Evolutionary conservation across 2,329 filamentous ascomycete genomes (phyloP).

Genomic region (Calonectria ilicicola): DNA sequence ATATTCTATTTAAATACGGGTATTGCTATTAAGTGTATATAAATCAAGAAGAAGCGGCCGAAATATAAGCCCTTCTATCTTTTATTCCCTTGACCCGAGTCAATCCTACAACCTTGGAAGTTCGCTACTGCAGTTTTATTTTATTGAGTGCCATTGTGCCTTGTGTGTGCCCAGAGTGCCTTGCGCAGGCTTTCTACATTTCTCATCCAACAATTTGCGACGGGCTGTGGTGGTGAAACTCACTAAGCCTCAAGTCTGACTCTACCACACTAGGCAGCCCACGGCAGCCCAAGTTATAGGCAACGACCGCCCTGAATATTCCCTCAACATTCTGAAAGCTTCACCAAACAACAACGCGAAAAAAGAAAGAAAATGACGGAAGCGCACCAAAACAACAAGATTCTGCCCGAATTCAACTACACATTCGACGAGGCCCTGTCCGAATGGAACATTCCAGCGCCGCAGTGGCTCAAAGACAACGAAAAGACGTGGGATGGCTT

Average conservation of each 20-base stretch:
- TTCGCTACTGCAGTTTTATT: not conserved
- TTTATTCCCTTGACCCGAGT: not conserved
- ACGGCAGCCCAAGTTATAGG: not conserved
- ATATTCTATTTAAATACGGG: not conserved
- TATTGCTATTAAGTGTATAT: not conserved
- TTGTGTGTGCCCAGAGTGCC: not conserved
- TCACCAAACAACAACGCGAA: not conserved
- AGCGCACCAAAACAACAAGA: not conserved
- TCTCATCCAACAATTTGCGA: not conserved
- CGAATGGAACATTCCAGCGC: slow-evolving; percentile 39
- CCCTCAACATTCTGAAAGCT: not conserved
- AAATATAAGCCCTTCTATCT: not conserved
- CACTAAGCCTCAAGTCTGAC: not conserved
- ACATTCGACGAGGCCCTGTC: slow-evolving; percentile 39
- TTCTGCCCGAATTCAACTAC: slow-evolving; percentile 28
- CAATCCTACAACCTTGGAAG: too few species aligned
- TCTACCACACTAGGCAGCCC: not conserved
- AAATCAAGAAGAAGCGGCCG: not conserved
- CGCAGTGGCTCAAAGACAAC: slow-evolving; percentile 40
- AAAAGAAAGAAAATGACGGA: slow-evolving; percentile 20
- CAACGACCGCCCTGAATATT: slow-evolving; percentile 3
- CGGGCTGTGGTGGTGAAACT: not conserved
- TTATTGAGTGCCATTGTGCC: not conserved
- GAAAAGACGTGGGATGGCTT: slow-evolving; percentile 46
- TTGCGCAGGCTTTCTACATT: not conserved